Percentiles rank a stretch among this genome's conserved stretches.
Evolutionary conservation across 31 red algal species (phyloP).

Genomic region (Odonthalia washingtoniensis): DNA sequence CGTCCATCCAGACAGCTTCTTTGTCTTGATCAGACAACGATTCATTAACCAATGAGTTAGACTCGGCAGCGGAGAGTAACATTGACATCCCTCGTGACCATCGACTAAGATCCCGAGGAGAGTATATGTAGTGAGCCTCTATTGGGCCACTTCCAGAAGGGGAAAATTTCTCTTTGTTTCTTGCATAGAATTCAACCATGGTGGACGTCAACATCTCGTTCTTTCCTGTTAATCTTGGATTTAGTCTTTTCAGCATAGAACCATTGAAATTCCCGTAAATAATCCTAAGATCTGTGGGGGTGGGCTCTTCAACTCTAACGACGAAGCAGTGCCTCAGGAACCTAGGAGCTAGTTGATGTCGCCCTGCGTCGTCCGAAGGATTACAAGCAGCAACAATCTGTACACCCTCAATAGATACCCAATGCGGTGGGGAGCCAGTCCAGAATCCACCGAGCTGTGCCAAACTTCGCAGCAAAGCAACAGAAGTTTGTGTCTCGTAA

Average conservation of each 20-base stretch:
- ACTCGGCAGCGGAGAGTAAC: background rate
- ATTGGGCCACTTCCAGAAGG: conserved; percentile 29
- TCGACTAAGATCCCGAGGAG: conserved; percentile 84
- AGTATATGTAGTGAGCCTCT: conserved; percentile 87
- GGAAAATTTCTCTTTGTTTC: conserved; percentile 72
- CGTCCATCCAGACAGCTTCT: conserved; percentile 52
- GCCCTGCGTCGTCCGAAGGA: conserved; percentile 69
- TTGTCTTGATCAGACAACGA: background rate
- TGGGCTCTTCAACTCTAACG: conserved; percentile 78
- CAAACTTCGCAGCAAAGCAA: conserved; percentile 56
- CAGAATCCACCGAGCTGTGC: conserved; percentile 80
- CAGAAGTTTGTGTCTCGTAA: conserved; percentile 70
- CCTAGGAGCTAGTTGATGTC: conserved; percentile 59
- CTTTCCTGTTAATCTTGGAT: conserved; percentile 25
- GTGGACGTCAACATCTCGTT: conserved; percentile 41
- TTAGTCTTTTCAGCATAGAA: conserved; percentile 39
- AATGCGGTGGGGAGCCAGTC: conserved; percentile 58
- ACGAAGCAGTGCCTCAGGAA: no score
- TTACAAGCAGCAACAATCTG: conserved; percentile 89
- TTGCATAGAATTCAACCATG: conserved; percentile 62
- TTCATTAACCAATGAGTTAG: background rate
- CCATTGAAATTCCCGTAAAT: conserved; percentile 74
- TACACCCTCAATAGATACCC: conserved; percentile 69
- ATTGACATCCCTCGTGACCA: conserved; percentile 78
- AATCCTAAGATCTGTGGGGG: conserved; percentile 53